Base-by-base conservation (phyloP, 148 eudicot genomes). In the Oxyria digyna region DNA sequence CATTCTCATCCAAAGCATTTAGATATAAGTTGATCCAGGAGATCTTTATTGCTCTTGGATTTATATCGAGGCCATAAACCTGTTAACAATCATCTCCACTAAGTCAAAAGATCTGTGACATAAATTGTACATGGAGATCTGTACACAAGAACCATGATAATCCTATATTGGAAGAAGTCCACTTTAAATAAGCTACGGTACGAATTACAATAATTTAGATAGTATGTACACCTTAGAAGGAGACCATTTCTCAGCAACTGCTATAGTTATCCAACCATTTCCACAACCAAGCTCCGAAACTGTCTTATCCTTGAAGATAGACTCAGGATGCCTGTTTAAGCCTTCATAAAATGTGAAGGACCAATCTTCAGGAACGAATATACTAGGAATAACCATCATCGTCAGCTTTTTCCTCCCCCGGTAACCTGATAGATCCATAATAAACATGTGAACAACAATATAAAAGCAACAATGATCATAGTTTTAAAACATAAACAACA, bases 231-330 rank as follows among this genome's bases (percentile, higher is more conserved):
- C 98, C 97, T 94, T 94, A 17, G 62, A 77, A 49, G 98, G 98
- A 8, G 75, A 79, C 97, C 98, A 94, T 62, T 94, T 94, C 77
- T 90, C 98, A 70, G 98, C 98, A 79, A 94, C 77, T 67, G 98
- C 97, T 74, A 94, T 88, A 68, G 97, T 83, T 76, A 94, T 94
- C 98, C 98, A 94, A 77, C 98, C 98, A 78, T 94, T 94, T 73
- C 98, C 98, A 74, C 98, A 94, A 48, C 98, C 98, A 83, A 94
- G 96, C 86, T 94, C 98, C 37, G 97, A 85, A 50, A 94, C 86
- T 57, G 88, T 80, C 83, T 75, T 94, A 74, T 90, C 98, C 78
- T 85, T 90, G 81, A 86, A 94, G 70, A 94, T 86, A 78, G 97
- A 83, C 73, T 88, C 96, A 17, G 98, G 96, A 78, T 88, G 90